A percentile compares a stretch with the other conserved stretches of the same genome.
Evolutionary conservation across 768 basidiomycete genomes (phyloP).

Genomic region (Suillus cothurnatus): DNA sequence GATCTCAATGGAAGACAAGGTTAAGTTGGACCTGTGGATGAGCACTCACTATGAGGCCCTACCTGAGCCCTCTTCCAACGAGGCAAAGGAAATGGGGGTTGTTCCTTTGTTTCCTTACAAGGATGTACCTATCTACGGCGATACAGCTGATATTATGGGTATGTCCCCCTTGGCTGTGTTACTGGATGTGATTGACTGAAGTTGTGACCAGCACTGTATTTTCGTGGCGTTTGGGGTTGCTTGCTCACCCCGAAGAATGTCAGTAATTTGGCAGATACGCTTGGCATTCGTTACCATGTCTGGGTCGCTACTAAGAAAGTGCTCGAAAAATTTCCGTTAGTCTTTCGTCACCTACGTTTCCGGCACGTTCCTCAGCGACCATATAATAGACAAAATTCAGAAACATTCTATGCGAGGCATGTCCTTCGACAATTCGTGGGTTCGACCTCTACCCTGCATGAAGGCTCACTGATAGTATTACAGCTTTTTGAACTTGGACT

Average conservation of each 20-base stretch:
- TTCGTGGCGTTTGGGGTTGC: conserved; percentile 35
- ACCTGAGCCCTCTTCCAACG: conserved; percentile 17
- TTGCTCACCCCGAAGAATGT: conserved; percentile 38
- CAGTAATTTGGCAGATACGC: conserved; percentile 22
- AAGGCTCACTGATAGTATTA: neutral
- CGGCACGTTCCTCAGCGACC: neutral
- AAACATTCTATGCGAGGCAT: neutral
- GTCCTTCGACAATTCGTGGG: conserved; percentile 33
- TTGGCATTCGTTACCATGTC: conserved; percentile 35
- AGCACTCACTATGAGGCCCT: neutral
- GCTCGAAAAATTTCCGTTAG: conserved; percentile 28
- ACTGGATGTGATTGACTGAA: neutral
- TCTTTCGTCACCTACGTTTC: neutral
- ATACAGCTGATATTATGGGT: conserved; percentile 49
- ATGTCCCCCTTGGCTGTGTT: conserved; percentile 19
- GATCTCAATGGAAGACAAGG: conserved; percentile 1
- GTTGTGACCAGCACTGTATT: conserved; percentile 30
- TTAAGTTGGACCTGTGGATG: conserved; percentile 1
- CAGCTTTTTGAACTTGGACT: conserved; percentile 56
- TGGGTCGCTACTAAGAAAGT: conserved; percentile 37
- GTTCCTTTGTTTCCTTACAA: conserved; percentile 35
- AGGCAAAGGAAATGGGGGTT: conserved; percentile 28
- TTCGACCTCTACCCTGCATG: neutral
- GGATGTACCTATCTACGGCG: conserved; percentile 33
- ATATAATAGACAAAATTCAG: neutral